These are phyloP conservation scores for Pisolithus microcarpus DNA, from an alignment of 768 basidiomycete species.

Conservation along the genomic window DNA sequence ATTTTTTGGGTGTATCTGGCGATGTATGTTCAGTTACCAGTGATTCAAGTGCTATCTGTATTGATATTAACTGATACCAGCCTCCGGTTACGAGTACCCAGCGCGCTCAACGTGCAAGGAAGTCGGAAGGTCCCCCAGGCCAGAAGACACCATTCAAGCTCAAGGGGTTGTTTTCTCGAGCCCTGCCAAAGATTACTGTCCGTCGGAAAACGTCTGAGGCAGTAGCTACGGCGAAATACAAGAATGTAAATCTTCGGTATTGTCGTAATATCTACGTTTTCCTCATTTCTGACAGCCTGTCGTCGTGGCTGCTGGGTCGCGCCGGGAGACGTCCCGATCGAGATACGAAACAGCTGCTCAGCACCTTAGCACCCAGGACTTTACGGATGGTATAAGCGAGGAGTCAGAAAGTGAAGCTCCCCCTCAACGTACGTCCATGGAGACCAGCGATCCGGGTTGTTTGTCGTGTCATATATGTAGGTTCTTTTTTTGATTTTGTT, in stretches of 20 bases:
- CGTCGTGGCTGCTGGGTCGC: background rate
- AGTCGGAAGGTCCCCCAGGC: too few relatives aligned
- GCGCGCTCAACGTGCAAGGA: too few relatives aligned
- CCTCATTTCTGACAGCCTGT: background rate
- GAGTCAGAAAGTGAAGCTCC: background rate
- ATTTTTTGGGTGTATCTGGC: too few relatives aligned
- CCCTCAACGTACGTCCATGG: background rate
- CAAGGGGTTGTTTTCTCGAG: too few relatives aligned
- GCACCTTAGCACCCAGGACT: too few relatives aligned
- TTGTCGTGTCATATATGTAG: background rate
- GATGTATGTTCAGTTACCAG: too few relatives aligned
- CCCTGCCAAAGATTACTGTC: background rate
- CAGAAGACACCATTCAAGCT: too few relatives aligned
- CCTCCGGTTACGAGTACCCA: too few relatives aligned
- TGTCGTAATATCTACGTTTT: background rate
- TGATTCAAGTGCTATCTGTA: too few relatives aligned
- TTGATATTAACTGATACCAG: too few relatives aligned
- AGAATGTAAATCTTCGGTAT: background rate
- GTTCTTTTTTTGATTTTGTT: background rate
- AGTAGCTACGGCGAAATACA: background rate
- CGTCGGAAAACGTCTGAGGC: background rate
- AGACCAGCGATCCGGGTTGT: background rate
- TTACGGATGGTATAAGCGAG: background rate
- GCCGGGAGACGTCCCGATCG: background rate
- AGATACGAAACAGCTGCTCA: too few relatives aligned